phyloP scores from a whole-genome alignment of 2,329 filamentous ascomycete genomes.

The Penicillium sp. region DNA sequence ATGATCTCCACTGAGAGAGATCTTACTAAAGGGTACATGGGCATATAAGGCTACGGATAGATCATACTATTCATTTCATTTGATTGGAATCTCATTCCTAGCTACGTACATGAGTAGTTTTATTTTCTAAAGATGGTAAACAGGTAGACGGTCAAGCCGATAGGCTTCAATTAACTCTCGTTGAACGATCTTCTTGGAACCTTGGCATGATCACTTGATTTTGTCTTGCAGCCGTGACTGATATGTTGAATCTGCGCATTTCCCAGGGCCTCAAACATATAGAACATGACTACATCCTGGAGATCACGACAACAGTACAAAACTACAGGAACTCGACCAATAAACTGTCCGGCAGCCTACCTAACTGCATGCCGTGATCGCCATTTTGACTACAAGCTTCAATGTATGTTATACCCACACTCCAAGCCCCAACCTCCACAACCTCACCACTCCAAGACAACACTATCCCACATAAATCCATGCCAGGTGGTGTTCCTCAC shows the following conservation, averaged over 20 bases:
- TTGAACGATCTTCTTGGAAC: no score
- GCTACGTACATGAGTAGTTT: neutral
- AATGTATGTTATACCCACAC: neutral
- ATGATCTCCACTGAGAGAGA: neutral
- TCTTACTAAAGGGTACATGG: neutral
- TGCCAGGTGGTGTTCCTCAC: conserved; percentile 40
- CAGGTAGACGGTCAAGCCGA: no score
- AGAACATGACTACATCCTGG: neutral
- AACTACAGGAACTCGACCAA: neutral
- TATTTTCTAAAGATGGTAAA: no score
- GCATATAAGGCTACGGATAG: neutral
- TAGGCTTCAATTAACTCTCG: no score
- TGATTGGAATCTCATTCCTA: neutral
- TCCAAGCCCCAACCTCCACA: neutral
- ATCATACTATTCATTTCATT: neutral
- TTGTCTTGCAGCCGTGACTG: no score
- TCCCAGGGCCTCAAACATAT: no score
- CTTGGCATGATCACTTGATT: no score
- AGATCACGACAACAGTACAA: neutral
- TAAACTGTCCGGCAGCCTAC: neutral
- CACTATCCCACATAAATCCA: conserved; percentile 47
- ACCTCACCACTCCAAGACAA: conserved; percentile 37
- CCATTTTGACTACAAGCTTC: neutral
- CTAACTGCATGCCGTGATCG: neutral
- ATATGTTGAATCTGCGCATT: no score